These are phyloP conservation scores for Beauveria sp. DNA, from an alignment of 2,329 filamentous ascomycete species.

Conservation along the genomic window DNA sequence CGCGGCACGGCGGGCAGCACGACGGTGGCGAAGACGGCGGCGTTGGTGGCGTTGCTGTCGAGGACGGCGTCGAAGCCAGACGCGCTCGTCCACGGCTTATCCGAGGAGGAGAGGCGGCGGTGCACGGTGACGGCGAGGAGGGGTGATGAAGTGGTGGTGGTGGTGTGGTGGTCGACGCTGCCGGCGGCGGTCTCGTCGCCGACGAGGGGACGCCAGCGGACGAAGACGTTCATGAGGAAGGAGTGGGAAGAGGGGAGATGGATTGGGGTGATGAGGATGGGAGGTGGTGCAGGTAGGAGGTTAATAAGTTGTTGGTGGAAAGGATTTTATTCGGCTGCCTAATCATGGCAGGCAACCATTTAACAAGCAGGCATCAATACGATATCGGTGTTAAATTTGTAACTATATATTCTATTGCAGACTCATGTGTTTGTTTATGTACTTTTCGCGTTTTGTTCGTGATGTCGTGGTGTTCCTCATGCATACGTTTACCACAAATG, in stretches of 20 bases:
- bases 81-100: slow-evolving; percentile 17
- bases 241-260: neutral
- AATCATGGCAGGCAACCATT: neutral
- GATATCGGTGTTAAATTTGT: too few relatives aligned
- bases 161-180: neutral
- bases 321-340: slow-evolving; percentile 3
- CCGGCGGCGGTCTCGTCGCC: neutral
- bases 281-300: neutral
- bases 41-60: slow-evolving; percentile 18
- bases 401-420: too few relatives aligned
- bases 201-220: slow-evolving; percentile 9
- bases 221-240: slow-evolving; percentile 8
- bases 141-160: neutral
- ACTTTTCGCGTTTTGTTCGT: too few relatives aligned
- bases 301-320: neutral
- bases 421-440: too few relatives aligned
- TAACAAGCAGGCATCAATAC: neutral
- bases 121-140: neutral
- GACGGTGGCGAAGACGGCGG: slow-evolving; percentile 18
- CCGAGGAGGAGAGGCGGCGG: neutral
- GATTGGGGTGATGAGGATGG: neutral
- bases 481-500: too few relatives aligned
- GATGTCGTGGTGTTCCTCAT: too few relatives aligned
- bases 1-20: slow-evolving; percentile 26
- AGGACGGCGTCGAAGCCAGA: slow-evolving; percentile 22